Evolutionary conservation across 2,329 filamentous ascomycete genomes (phyloP).

Genomic region (Fusarium albidum): DNA sequence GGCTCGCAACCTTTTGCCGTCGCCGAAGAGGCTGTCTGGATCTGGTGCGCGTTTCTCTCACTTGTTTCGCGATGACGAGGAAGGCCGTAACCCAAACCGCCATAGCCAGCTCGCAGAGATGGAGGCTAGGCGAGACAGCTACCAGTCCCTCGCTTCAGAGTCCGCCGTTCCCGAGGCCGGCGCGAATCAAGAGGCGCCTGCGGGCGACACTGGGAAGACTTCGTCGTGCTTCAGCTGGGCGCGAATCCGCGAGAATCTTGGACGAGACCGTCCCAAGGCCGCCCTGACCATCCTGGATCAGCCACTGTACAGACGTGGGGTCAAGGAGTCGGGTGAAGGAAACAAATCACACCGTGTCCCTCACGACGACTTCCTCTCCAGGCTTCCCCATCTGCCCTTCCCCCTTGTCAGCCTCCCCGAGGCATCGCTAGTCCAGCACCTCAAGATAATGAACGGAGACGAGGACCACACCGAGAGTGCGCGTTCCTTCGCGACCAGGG

Average conservation of each 20-base stretch:
- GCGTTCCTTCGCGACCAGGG: conserved; percentile 36
- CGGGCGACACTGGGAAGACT: neutral
- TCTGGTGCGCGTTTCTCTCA: conserved; percentile 39
- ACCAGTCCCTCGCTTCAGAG: conserved; percentile 44
- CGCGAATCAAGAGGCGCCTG: neutral
- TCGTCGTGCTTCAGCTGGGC: conserved; percentile 36
- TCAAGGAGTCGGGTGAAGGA: conserved; percentile 13
- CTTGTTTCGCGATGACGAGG: conserved; percentile 34
- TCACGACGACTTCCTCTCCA: conserved; percentile 34
- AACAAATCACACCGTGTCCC: conserved; percentile 26
- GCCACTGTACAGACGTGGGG: conserved; percentile 30
- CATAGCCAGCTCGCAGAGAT: conserved; percentile 33
- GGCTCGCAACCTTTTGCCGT: conserved; percentile 29
- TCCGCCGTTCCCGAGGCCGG: neutral
- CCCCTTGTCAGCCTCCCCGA: conserved; percentile 49
- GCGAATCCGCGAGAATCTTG: conserved; percentile 36
- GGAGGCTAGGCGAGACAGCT: conserved; percentile 39
- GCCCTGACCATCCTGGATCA: conserved; percentile 37
- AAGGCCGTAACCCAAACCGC: conserved; percentile 1
- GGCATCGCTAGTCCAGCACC: conserved; percentile 46
- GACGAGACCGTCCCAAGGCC: conserved; percentile 34
- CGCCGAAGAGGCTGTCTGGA: conserved; percentile 33
- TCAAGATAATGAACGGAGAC: conserved; percentile 45
- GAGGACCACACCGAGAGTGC: conserved; percentile 48
- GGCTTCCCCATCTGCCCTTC: conserved; percentile 45